Evolutionary conservation across 805 yeast genomes (phyloP).

Genomic region (Yamadazyma scolyti): DNA sequence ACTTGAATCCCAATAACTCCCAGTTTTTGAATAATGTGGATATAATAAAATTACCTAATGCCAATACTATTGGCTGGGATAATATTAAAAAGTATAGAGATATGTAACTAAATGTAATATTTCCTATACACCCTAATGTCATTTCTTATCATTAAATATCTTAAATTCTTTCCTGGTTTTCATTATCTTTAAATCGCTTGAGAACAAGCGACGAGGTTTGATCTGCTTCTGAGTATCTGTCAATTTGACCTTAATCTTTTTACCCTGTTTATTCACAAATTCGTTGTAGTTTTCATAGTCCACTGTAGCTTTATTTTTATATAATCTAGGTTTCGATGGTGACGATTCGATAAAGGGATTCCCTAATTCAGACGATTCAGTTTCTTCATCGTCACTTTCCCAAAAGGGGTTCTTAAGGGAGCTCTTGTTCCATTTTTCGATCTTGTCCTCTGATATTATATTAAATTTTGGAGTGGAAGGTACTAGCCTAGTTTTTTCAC

Average conservation of each 20-base stretch:
- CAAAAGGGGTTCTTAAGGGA: conserved; percentile 8
- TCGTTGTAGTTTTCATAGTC: conserved; percentile 38
- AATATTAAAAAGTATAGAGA: conserved; percentile 32
- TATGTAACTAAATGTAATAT: not conserved
- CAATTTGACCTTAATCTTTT: conserved; percentile 24
- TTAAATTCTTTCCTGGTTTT: conserved; percentile 4
- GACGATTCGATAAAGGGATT: conserved; percentile 26
- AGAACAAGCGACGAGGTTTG: conserved; percentile 33
- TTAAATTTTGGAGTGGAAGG: conserved; percentile 37
- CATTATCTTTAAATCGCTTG: conserved; percentile 4
- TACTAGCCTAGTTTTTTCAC: conserved; percentile 8
- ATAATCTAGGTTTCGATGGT: conserved; percentile 2
- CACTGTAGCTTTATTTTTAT: conserved; percentile 3
- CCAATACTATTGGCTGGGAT: conserved; percentile 42
- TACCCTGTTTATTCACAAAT: conserved; percentile 35
- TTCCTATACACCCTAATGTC: too few species aligned
- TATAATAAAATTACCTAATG: conserved; percentile 39
- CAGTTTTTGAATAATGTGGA: conserved; percentile 35
- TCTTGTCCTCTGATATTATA: conserved; percentile 27
- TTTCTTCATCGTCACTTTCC: conserved; percentile 4
- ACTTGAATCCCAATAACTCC: conserved; percentile 28
- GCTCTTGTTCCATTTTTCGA: conserved; percentile 17
- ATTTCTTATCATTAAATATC: conserved; percentile 9
- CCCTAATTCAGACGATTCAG: conserved; percentile 5
- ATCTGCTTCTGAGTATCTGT: conserved; percentile 26